Evolutionary conservation across 495 filamentous ascomycete species (phyloP), one percentile per base, ranked within the genome.

Genomic region (Penicillium nucicola): DNA sequence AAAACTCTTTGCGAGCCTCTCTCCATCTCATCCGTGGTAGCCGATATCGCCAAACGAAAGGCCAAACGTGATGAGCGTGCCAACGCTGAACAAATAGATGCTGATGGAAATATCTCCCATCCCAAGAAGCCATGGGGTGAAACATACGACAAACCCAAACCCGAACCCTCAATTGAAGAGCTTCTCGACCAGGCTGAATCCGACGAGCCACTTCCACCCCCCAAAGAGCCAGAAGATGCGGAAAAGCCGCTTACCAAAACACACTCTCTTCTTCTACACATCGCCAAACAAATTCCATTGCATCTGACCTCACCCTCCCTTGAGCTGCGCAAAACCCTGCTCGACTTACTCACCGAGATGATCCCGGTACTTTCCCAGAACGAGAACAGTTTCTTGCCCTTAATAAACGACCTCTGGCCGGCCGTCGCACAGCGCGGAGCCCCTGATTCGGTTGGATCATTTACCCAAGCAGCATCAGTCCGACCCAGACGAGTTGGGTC

Each of bases 331-430:
- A 79, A 81, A 17, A 86, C 83, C 2, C 78, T 97, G 1, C 81
- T 96, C 38, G 76, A 77, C 31, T 84, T 97, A 7, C 77, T 96
- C 25, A 66, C 77, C 17, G 85, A 84, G 4, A 81, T 87, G 8
- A 74, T 84, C 10, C 82, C 84, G 0, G 76, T 84, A 3, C 78
- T 97, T 2, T 80, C 85, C 2, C 72, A 77, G 0, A 83, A 93
- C 58, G 86, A 95, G 61, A 81, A 88, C 41, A 82, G 81, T 11
- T 96, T 95, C 62, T 75, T 98, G 1, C 93, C 93, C 0, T 75
- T 97, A 3, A 84, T 97, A 39, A 90, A 96, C 63, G 87, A 88
- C 4, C 69, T 97, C 19, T 98, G 91, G 90, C 89, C 91, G 0
- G 81, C 89, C 5, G 71, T 95, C 9, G 68, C 88, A 1, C 67